Evolutionary conservation across 768 basidiomycete species (phyloP), one percentile per base, ranked within the genome.

Genomic region (Cystobasidium tubakii): DNA sequence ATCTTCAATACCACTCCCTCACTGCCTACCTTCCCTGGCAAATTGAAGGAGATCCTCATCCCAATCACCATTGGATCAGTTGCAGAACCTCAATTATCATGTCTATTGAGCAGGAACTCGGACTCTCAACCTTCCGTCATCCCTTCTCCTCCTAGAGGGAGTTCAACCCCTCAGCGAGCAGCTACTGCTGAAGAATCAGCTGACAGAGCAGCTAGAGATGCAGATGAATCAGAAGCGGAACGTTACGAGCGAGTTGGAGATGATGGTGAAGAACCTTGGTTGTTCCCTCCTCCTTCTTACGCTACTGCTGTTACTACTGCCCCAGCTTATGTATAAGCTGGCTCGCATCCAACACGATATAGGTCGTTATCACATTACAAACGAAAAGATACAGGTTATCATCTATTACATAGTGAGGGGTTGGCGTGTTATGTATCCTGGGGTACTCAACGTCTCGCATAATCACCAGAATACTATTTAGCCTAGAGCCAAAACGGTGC

Each of bases 61-160:
- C 78, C 78, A 4, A 62, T 79, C 76, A 78, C 78, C 36, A 77
- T 79, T 65, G 78, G 78, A 0, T 74, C 71, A n/a, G 78, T 79
- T 65, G 77, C 78, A 29, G 78, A 79, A 54, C 78, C 78, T 19
- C 72, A 72, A 7, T 66, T 78, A 43, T 70, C 75, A 2, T 77
- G 78, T 69, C 55, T 79, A 69, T n/a, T 57, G n/a, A 42, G 33
- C 29, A 64, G 66, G 6, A 33, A 19, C n/a, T 23, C 39, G 29
- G 73, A 44, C 10, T n/a, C 27, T 17, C 66, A 25, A 29, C 39
- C 44, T 29, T 39, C 33, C 31, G 66, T 67, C 13, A 67, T 67
- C 19, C 66, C 66, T 12, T 29, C 66, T 10, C 43, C 66, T 10
- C 66, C 66, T 25, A 31, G 57, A 62, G 31, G 13, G 4, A 12